These are phyloP conservation scores for Backusella australiensis DNA, from an alignment of 192 early-diverging fungal species.

Conservation along the genomic window DNA sequence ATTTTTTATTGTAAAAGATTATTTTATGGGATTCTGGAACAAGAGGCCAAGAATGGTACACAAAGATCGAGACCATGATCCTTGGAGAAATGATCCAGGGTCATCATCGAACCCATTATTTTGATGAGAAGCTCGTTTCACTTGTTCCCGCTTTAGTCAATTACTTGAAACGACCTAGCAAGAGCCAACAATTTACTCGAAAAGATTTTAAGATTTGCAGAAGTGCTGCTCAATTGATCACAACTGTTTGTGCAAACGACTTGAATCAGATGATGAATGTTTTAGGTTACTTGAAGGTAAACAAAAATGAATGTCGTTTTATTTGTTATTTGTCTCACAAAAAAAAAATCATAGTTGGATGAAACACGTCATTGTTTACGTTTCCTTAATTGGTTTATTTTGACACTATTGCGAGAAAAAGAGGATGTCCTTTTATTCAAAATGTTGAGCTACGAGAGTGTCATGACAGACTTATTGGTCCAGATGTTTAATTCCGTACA, in stretches of 20 bases:
- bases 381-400: constrained; percentile 45
- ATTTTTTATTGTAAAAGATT: constrained; percentile 22
- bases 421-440: constrained; percentile 19
- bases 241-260: constrained; percentile 31
- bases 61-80: constrained; percentile 32
- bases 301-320: not conserved
- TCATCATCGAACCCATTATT: constrained; percentile 28
- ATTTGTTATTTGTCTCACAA: not conserved
- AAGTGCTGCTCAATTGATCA: constrained; percentile 31
- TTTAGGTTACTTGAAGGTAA: constrained; percentile 22
- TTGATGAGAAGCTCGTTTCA: constrained; percentile 28
- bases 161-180: constrained; percentile 31
- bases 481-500: constrained; percentile 31
- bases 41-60: constrained; percentile 26
- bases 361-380: constrained; percentile 36
- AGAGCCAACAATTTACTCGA: constrained; percentile 34
- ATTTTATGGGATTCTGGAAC: constrained; percentile 38
- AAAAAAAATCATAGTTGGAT: constrained; percentile 26
- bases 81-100: constrained; percentile 15
- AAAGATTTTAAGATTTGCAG: constrained; percentile 41
- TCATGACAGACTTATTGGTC: constrained; percentile 34
- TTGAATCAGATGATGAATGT: constrained; percentile 7
- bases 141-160: constrained; percentile 29
- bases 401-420: constrained; percentile 22
- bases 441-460: constrained; percentile 34